These are phyloP conservation scores for Sporisorium graminicola DNA, from an alignment of 1,284 basidiomycete species.

Conservation along the genomic window DNA sequence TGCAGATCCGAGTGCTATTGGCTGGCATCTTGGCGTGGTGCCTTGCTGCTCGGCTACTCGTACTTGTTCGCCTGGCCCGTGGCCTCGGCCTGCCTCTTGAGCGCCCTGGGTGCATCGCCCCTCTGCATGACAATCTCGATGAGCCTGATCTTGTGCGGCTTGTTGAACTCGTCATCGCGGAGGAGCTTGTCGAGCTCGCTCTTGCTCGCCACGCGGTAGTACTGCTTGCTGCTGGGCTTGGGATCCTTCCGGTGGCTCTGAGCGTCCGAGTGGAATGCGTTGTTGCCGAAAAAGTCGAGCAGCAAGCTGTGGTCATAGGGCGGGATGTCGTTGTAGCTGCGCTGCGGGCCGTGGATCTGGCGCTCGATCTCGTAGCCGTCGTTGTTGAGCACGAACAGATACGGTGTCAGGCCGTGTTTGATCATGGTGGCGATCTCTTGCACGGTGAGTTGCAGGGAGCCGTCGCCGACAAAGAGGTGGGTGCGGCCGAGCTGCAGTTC, in stretches of 20 bases:
- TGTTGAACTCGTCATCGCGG: constrained; percentile 75
- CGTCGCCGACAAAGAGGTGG: constrained; percentile 84
- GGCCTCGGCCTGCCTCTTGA: constrained; percentile 75
- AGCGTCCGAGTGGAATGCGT: constrained; percentile 11
- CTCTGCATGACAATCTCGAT: constrained; percentile 83
- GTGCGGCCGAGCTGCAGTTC: constrained; percentile 76
- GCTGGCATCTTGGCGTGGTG: too few species aligned
- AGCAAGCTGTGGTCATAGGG: constrained; percentile 51
- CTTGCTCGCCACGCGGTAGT: constrained; percentile 78
- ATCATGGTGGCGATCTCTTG: constrained; percentile 82
- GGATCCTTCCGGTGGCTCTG: constrained; percentile 71
- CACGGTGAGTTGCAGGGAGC: constrained; percentile 72
- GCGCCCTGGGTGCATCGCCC: constrained; percentile 79
- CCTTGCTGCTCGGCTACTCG: too few species aligned
- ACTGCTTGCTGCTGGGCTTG: constrained; percentile 73
- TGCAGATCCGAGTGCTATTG: too few species aligned
- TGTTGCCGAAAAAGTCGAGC: constrained; percentile 57
- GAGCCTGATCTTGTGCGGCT: constrained; percentile 78
- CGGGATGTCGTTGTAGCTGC: constrained; percentile 67
- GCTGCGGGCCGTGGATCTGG: constrained; percentile 78
- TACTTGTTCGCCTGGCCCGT: constrained; percentile 56
- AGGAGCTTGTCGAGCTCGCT: constrained; percentile 77
- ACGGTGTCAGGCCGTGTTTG: constrained; percentile 77
- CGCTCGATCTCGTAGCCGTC: constrained; percentile 82
- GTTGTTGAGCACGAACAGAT: constrained; percentile 89